Percentiles rank a stretch among this genome's conserved stretches.
These are phyloP conservation scores for Cephaloascus fragrans DNA, from an alignment of 805 yeast genomes.

Conservation along the genomic window DNA sequence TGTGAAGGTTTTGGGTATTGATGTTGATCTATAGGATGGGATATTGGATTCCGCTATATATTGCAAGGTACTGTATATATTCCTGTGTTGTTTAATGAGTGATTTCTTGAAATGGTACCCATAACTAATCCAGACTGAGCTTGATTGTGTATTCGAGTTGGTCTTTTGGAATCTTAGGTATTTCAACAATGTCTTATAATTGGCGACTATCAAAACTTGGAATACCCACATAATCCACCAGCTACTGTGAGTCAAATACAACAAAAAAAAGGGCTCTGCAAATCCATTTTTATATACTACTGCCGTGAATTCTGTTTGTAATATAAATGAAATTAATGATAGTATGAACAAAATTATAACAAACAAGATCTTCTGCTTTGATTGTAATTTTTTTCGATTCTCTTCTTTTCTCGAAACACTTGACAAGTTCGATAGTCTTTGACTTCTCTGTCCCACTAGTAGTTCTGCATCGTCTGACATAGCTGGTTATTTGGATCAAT, in stretches of 20 bases:
- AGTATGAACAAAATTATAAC: slow-evolving; percentile 21
- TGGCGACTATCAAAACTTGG: slow-evolving; percentile 44
- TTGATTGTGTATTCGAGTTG: background rate
- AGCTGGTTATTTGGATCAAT: no score
- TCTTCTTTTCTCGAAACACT: no score
- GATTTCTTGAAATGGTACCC: slow-evolving; percentile 20
- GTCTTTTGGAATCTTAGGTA: slow-evolving; percentile 6
- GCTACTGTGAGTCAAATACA: slow-evolving; percentile 66
- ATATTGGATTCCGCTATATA: slow-evolving; percentile 10
- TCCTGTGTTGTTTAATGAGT: slow-evolving; percentile 31
- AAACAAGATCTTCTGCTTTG: slow-evolving; percentile 17
- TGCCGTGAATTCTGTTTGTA: slow-evolving; percentile 74
- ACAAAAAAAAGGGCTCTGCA: slow-evolving; percentile 58
- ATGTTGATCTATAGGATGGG: slow-evolving; percentile 17
- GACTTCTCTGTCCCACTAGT: no score
- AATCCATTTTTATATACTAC: slow-evolving; percentile 51
- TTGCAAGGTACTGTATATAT: slow-evolving; percentile 21
- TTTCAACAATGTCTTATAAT: slow-evolving; percentile 29
- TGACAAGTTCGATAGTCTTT: background rate
- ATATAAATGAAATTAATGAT: slow-evolving; percentile 48
- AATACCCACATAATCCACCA: slow-evolving; percentile 70
- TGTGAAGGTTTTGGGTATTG: slow-evolving; percentile 14
- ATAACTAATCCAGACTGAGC: slow-evolving; percentile 19
- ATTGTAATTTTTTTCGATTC: no score
- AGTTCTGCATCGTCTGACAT: no score